These are phyloP conservation scores for Bolboschoenus planiculmis DNA, from an alignment of 176 grass and related monocot genomes.

Conservation along the genomic window DNA sequence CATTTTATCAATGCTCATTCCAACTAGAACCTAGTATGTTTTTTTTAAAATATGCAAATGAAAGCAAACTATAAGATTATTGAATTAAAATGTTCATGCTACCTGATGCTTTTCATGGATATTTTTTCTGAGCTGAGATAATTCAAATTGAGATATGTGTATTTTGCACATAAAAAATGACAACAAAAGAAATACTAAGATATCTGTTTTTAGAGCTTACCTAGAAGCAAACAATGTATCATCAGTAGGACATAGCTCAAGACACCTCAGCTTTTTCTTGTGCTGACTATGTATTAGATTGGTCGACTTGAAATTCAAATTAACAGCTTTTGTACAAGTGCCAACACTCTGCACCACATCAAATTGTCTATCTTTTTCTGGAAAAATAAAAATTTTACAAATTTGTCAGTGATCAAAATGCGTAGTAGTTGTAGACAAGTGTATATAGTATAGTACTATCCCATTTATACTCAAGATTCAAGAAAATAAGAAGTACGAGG, in stretches of 20 bases:
- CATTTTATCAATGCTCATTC: neutral
- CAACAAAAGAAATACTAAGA: neutral
- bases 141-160: neutral
- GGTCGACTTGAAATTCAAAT: constrained; percentile 46
- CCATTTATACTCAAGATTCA: neutral
- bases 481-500: neutral
- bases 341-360: neutral
- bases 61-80: neutral
- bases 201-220: constrained; percentile 18
- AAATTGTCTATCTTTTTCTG: constrained; percentile 2
- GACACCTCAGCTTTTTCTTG: constrained; percentile 77
- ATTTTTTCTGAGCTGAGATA: neutral
- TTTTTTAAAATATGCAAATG: neutral
- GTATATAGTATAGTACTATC: neutral
- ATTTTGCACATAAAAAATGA: neutral
- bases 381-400: neutral
- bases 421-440: neutral
- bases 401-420: neutral
- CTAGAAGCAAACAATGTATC: constrained; percentile 73
- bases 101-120: neutral
- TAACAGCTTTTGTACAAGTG: neutral
- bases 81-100: neutral
- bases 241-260: constrained; percentile 69
- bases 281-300: constrained; percentile 57
- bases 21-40: neutral